These are phyloP conservation scores for Colletotrichum gigasporum DNA, from an alignment of 2,329 filamentous ascomycete genomes.

Conservation along the genomic window DNA sequence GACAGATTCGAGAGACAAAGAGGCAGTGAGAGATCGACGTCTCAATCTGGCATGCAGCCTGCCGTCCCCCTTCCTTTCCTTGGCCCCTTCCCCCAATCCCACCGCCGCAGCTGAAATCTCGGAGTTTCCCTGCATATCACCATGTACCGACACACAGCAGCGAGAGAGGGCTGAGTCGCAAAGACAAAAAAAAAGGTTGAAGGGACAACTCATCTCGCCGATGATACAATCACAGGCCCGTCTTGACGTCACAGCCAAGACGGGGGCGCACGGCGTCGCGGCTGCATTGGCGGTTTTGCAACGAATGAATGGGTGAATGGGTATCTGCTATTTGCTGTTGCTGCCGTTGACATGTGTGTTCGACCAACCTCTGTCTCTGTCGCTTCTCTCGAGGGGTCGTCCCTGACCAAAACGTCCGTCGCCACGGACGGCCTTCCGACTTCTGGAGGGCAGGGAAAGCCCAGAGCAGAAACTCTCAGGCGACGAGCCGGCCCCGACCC, in stretches of 20 bases:
- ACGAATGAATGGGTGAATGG: no score
- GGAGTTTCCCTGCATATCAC: background rate
- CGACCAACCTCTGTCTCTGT: no score
- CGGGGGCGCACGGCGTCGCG: no score
- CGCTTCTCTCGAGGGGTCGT: background rate
- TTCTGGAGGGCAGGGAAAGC: no score
- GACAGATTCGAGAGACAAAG: background rate
- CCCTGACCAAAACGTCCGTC: background rate
- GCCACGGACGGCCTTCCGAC: background rate
- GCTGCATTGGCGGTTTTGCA: no score
- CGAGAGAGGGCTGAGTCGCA: background rate
- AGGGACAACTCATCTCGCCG: no score
- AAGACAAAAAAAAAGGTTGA: no score
- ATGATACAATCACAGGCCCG: conserved; percentile 19
- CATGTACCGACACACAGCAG: background rate
- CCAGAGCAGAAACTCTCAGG: background rate
- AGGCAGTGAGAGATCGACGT: background rate
- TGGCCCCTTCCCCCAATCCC: no score
- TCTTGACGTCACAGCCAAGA: conserved; percentile 16
- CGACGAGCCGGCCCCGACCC: conserved; percentile 16
- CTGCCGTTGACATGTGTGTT: conserved; percentile 4
- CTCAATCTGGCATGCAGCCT: background rate
- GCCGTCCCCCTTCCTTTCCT: background rate
- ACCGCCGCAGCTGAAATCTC: no score
- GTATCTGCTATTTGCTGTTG: background rate